Conservation (phyloP, 345 rosid species). For the Moricandia moricandioides region DNA sequence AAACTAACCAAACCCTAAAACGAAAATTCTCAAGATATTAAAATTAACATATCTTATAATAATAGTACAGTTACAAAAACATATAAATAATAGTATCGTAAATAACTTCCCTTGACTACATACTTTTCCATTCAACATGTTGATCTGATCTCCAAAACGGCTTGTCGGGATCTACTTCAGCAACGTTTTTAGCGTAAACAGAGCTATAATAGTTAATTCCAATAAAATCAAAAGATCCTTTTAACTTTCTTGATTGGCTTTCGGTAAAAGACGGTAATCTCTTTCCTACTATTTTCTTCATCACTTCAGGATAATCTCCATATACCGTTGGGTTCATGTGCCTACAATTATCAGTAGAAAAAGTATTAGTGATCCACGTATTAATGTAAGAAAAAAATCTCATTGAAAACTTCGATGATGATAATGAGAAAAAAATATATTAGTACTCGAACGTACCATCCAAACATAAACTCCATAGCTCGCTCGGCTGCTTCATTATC, state of each 20-base stretch:
- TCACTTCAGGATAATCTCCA: conserved; percentile 46
- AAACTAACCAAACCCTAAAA: background rate
- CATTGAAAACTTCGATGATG: background rate
- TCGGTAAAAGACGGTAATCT: conserved; percentile 45
- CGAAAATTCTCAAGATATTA: background rate
- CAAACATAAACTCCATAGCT: conserved; percentile 37
- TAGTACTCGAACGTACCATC: conserved; percentile 22
- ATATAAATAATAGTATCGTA: background rate
- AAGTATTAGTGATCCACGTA: background rate
- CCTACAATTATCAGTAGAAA: conserved; percentile 17
- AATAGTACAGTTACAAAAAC: no score
- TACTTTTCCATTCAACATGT: conserved; percentile 39
- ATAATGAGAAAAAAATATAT: background rate
- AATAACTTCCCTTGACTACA: conserved; percentile 8
- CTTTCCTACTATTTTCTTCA: conserved; percentile 38
- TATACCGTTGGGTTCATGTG: conserved; percentile 40
- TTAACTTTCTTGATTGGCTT: conserved; percentile 36
- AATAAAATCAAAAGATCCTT: conserved; percentile 46
- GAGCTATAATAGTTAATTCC: conserved; percentile 50
- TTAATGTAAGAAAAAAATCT: background rate
- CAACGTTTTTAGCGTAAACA: conserved; percentile 24
- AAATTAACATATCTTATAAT: background rate
- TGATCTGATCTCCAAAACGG: conserved; percentile 38
- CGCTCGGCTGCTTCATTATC: conserved; percentile 35
- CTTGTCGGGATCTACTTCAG: conserved; percentile 14